Conservation (phyloP, 1,284 basidiomycete species). For the Boletus subluridellus region DNA sequence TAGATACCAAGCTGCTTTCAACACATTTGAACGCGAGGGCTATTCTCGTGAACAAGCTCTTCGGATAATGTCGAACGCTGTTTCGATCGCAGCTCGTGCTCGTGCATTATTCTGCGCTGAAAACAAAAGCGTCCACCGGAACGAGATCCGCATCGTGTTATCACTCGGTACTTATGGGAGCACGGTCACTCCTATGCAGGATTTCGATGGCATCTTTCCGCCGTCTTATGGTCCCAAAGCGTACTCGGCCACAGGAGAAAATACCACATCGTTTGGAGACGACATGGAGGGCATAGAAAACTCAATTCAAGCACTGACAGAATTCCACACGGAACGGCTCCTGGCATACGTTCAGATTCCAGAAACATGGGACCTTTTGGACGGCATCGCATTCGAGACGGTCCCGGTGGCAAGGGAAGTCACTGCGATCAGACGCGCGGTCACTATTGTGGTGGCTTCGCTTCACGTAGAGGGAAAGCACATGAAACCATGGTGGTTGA, state of each 20-base stretch:
- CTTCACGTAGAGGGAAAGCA: conserved; percentile 9
- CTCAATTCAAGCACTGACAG: conserved; percentile 53
- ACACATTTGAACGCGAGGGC: conserved; percentile 54
- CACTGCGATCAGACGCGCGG: conserved; percentile 59
- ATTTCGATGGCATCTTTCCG: conserved; percentile 73
- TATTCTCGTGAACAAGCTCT: conserved; percentile 45
- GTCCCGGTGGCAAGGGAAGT: conserved; percentile 69
- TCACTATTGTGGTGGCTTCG: conserved; percentile 6
- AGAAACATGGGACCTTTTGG: conserved; percentile 55
- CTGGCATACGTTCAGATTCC: conserved; percentile 47
- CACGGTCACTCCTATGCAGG: conserved; percentile 62
- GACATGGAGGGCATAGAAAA: conserved; percentile 27
- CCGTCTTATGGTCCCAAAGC: conserved; percentile 66
- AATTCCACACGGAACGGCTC: conserved; percentile 70
- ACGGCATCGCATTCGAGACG: conserved; percentile 77
- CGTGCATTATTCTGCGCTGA: conserved; percentile 36
- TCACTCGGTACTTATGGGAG: conserved; percentile 77
- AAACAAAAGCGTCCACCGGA: conserved; percentile 10
- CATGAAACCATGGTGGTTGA: conserved; percentile 79
- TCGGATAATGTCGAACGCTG: conserved; percentile 52
- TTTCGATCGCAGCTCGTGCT: conserved; percentile 52
- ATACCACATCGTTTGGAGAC: conserved; percentile 45
- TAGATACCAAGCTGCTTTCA: conserved; percentile 64
- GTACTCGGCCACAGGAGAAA: conserved; percentile 32
- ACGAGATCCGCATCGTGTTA: conserved; percentile 51